Evolutionary conservation across 2,329 filamentous ascomycete genomes (phyloP), one percentile per base, ranked within the genome.

Genomic region (Verticillium nonalfalfae): DNA sequence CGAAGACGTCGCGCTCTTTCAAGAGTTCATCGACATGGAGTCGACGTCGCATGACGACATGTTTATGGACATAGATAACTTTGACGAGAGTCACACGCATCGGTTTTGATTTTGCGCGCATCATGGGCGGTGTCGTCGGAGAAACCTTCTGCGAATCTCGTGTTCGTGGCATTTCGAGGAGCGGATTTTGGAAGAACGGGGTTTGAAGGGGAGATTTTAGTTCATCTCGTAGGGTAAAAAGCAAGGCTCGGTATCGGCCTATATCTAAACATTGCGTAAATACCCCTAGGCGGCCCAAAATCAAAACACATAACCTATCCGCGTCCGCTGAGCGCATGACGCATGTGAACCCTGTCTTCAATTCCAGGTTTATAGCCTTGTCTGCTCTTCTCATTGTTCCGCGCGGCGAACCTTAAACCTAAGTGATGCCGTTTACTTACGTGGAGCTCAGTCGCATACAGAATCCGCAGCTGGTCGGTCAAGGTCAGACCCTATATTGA

Each of bases 1-100:
- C 54, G 71, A 73, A 34, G 70, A 70, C 10, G 67, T 74, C 61
- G 70, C 71, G 0, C 56, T 74, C 21, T 72, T 76, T 45, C 67
- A 68, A n/a, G 74, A 77, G 39, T 74, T 64, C 18, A 61, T 62
- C 3, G 63, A 59, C 39, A 34, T 52, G 45, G 45, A 26, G 18
- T 18, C n/a, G 10, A 10, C 45, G 45, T 18, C 45, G 3, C 10
- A 52, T 18, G 45, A 52, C 3, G 45, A 52, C 4, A 52, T 52
- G 7, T 52, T 52, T 9, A 52, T 52, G 45, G 45, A 18, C 18
- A 26, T 21, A 18, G 45, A 10, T 1, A 4, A 26, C 11, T 52
- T 21, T 26, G 45, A 52, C 7, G n/a, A 52, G 18, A 18, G 7
- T 18, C 11, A 10, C n/a, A 52, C 11, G 7, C 45, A 36, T 36